Percentiles rank a stretch among this genome's conserved stretches.
Evolutionary conservation across 306 rosid species (phyloP).

Genomic region (Lathyrus aphaca): DNA sequence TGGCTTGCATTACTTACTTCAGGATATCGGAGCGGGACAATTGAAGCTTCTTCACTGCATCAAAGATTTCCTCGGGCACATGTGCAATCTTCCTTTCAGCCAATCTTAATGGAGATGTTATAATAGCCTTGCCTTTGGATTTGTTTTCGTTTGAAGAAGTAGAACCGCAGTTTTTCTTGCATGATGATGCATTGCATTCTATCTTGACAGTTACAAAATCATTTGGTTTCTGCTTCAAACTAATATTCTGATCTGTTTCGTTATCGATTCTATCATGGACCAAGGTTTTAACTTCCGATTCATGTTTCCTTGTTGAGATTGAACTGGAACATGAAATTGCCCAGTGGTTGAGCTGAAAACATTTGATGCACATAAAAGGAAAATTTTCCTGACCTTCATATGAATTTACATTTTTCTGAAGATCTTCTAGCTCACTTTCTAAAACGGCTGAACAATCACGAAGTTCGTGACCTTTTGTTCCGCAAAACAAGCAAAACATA

Average conservation of each 20-base stretch:
- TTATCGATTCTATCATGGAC: slow-evolving; percentile 37
- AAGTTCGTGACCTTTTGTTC: slow-evolving; percentile 67
- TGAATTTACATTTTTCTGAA: slow-evolving; percentile 49
- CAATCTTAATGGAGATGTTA: slow-evolving; percentile 39
- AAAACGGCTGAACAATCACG: slow-evolving; percentile 52
- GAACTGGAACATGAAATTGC: slow-evolving; percentile 64
- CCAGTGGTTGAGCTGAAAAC: slow-evolving; percentile 68
- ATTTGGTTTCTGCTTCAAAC: slow-evolving; percentile 42
- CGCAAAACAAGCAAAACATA: slow-evolving; percentile 70
- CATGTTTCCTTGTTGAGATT: slow-evolving; percentile 44
- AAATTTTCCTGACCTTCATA: slow-evolving; percentile 44
- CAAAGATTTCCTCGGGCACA: slow-evolving; percentile 57
- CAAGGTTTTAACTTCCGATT: slow-evolving; percentile 35
- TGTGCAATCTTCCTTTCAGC: slow-evolving; percentile 42
- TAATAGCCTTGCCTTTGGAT: slow-evolving; percentile 47
- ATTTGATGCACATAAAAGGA: slow-evolving; percentile 59
- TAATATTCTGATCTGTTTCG: slow-evolving; percentile 38
- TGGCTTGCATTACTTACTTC: slow-evolving; percentile 62
- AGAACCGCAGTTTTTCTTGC: slow-evolving; percentile 43
- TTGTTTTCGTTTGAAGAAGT: slow-evolving; percentile 46
- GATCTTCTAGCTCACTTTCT: slow-evolving; percentile 57
- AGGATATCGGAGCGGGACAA: slow-evolving; percentile 76
- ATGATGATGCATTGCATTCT: slow-evolving; percentile 43
- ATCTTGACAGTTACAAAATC: slow-evolving; percentile 36
- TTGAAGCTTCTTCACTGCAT: slow-evolving; percentile 65